Conservation (phyloP, 768 basidiomycete species). For the Pleurotus giganteus region DNA sequence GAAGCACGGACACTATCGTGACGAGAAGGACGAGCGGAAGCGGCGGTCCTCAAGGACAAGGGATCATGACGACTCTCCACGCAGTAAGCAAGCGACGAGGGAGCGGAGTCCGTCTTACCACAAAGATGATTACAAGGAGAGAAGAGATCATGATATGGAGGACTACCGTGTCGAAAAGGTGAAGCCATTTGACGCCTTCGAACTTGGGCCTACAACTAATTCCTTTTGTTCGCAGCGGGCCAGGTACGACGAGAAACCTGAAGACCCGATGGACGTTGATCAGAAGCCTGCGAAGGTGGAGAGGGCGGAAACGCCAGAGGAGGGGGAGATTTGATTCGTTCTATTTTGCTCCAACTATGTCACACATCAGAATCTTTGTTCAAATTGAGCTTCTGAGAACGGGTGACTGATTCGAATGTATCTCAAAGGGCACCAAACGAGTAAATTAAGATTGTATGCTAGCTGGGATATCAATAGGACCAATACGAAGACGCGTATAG, state of each 20-base stretch:
- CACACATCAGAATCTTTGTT: slow-evolving; percentile 12
- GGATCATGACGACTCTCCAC: slow-evolving; percentile 49
- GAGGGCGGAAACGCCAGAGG: slow-evolving; percentile 80
- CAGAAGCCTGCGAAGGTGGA: slow-evolving; percentile 36
- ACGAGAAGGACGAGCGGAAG: slow-evolving; percentile 53
- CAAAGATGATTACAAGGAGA: slow-evolving; percentile 51
- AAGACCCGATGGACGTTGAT: slow-evolving; percentile 41
- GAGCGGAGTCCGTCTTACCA: slow-evolving; percentile 34
- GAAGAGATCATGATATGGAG: slow-evolving; percentile 52
- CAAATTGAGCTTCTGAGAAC: too few relatives aligned
- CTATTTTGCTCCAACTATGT: slow-evolving; percentile 9
- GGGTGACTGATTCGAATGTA: slow-evolving; percentile 9
- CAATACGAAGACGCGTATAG: slow-evolving; percentile 93
- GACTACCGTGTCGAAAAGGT: slow-evolving; percentile 72
- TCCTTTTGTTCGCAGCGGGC: slow-evolving; percentile 40
- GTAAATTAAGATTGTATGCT: slow-evolving; percentile 16
- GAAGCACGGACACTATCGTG: slow-evolving; percentile 45
- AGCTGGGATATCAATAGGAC: slow-evolving; percentile 59
- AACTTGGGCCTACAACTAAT: slow-evolving; percentile 11
- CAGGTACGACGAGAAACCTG: slow-evolving; percentile 45
- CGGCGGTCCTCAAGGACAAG: slow-evolving; percentile 35
- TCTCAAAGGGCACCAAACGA: too few relatives aligned
- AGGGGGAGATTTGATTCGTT: slow-evolving; percentile 71
- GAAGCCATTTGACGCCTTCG: slow-evolving; percentile 10
- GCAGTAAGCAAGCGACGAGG: slow-evolving; percentile 25